Evolutionary conservation across 139 green algal genomes (phyloP).

Genomic region (Zygnema circumcarinatum): DNA sequence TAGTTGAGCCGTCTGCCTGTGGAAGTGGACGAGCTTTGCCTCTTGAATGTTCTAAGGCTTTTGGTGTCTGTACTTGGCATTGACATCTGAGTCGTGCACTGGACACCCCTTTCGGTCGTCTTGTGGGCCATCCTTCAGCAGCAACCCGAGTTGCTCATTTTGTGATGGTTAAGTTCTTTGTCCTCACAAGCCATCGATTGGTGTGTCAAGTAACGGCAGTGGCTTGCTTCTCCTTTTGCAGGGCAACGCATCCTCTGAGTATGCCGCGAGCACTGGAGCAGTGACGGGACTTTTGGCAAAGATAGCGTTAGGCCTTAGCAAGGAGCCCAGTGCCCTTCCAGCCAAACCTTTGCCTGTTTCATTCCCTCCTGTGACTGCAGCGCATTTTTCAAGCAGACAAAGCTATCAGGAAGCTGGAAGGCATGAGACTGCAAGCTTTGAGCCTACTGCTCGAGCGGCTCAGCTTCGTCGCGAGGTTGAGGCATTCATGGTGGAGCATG

Average conservation of each 20-base stretch:
- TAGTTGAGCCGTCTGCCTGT: no score
- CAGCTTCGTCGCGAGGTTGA: constrained; percentile 60
- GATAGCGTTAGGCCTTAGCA: constrained; percentile 56
- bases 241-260: constrained; percentile 85
- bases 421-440: constrained; percentile 19
- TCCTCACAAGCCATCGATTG: no score
- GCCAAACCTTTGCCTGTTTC: background rate
- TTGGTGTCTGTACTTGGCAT: no score
- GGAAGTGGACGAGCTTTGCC: no score
- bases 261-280: constrained; percentile 70
- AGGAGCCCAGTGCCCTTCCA: background rate
- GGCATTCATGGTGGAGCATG: constrained; percentile 80
- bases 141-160: no score
- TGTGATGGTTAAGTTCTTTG: no score
- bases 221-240: no score
- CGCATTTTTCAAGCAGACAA: background rate
- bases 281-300: constrained; percentile 72
- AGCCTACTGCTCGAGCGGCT: constrained; percentile 37
- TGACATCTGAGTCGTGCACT: no score
- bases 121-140: no score
- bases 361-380: background rate
- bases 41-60: no score
- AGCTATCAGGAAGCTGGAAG: background rate
- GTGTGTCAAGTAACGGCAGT: no score
- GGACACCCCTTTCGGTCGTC: no score